Conservation (phyloP, 2,329 filamentous ascomycete genomes). For the Diaporthe humulicola region DNA sequence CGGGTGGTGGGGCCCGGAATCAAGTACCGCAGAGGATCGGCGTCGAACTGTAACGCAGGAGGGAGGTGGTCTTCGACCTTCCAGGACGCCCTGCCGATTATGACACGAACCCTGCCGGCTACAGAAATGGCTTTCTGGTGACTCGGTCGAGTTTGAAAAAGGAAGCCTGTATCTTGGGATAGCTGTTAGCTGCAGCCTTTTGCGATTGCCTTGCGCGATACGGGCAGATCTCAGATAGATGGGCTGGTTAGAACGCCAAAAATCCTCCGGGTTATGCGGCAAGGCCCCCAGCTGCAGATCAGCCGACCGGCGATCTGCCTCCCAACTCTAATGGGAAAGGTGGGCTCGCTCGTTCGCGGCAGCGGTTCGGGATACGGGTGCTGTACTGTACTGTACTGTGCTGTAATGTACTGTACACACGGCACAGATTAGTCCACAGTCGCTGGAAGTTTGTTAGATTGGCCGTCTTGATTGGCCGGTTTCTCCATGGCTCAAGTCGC, state of each 20-base stretch:
- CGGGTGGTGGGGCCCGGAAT: conserved; percentile 26
- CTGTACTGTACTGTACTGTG: background rate
- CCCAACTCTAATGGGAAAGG: conserved; percentile 39
- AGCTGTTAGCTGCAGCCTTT: conserved; percentile 36
- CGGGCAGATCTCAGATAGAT: conserved; percentile 26
- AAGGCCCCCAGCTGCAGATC: conserved; percentile 41
- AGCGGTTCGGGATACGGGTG: conserved; percentile 31
- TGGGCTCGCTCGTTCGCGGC: conserved; percentile 31
- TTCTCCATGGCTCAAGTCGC: conserved; percentile 8
- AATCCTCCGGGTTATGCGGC: conserved; percentile 29
- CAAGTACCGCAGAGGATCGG: conserved; percentile 34
- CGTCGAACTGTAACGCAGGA: conserved; percentile 22
- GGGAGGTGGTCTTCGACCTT: background rate
- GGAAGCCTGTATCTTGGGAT: conserved; percentile 25
- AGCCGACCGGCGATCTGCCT: conserved; percentile 41
- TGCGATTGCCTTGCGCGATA: conserved; percentile 28
- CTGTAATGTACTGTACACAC: conserved; percentile 19
- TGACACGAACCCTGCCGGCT: conserved; percentile 1
- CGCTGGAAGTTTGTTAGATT: conserved; percentile 21
- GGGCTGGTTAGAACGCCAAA: conserved; percentile 22
- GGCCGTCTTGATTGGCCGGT: conserved; percentile 11
- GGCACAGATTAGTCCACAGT: conserved; percentile 21
- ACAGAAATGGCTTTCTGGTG: background rate
- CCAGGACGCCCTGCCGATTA: background rate
- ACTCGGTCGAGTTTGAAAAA: conserved; percentile 25